Evolutionary conservation across 768 basidiomycete genomes (phyloP), one percentile per base, ranked within the genome.

Genomic region (Neoboletus brunneissimus): DNA sequence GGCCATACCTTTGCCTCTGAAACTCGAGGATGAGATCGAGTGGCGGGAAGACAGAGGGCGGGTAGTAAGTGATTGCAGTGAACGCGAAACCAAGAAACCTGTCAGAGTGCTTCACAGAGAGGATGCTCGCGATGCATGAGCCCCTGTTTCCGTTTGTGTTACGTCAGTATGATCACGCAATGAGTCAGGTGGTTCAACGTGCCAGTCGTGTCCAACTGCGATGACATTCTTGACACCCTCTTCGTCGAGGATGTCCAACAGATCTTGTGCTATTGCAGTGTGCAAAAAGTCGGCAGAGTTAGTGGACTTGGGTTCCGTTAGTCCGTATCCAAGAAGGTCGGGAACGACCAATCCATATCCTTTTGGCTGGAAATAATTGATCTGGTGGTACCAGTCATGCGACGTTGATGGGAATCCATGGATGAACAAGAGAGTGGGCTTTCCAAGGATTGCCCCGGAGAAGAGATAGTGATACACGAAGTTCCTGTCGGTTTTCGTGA

Each of bases 291-390:
- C 58, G 12, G 54, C 50, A 12, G 64, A 55, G 41, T 74, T 68
- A 0, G 50, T 57, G 9, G 79, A 73, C 61, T 79, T 81, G 56
- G 73, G 73, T 47, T 63, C 65, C 4, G 81, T 80, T 22, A 63
- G 72, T 16, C 78, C 80, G 35, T 71, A 74, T 7, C 81, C 80
- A 15, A 82, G 72, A 59, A 79, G 72, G 61, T 82, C 81, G 0
- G 80, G 80, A 16, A 72, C 76, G 48, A 82, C 63, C 15, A 80
- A 29, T 13, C 78, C 75, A 43, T 76, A 79, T 23, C 80, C 80
- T 53, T 65, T 65, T 29, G 67, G 62, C 41, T 67, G 52, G 63
- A 81, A 73, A 64, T 71, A 70, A 48, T 67, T 57, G 52, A 78
- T 70, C 48, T 78, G 75, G 37, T 68, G 61, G 41, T 71, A 68